phyloP scores from a whole-genome alignment of 805 yeast genomes.

The Starmerella vaccinii region DNA sequence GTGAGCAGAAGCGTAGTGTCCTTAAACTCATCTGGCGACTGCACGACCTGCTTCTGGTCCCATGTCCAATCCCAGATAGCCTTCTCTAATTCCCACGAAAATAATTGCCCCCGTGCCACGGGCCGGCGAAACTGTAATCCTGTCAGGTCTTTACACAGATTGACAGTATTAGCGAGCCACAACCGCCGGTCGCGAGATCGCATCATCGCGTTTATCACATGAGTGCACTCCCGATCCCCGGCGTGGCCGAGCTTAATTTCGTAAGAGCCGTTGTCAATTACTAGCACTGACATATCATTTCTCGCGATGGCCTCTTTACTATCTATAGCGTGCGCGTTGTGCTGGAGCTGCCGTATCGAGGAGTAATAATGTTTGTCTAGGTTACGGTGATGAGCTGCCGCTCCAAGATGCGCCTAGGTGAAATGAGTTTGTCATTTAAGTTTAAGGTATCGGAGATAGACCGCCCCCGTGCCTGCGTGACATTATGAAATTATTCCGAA shows the following conservation, averaged over 20 bases:
- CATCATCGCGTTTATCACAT: conserved; percentile 59
- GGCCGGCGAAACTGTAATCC: conserved; percentile 72
- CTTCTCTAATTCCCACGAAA: conserved; percentile 84
- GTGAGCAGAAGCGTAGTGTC: conserved; percentile 58
- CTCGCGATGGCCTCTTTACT: too few relatives aligned
- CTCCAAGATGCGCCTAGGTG: too few relatives aligned
- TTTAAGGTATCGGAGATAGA: too few relatives aligned
- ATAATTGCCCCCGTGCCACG: conserved; percentile 74
- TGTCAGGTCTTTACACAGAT: conserved; percentile 58
- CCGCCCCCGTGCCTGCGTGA: too few relatives aligned
- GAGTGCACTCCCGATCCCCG: conserved; percentile 33
- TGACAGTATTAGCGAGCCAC: conserved; percentile 61
- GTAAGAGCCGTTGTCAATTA: conserved; percentile 86
- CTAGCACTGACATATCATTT: conserved; percentile 31
- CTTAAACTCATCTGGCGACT: conserved; percentile 32
- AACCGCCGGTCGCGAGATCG: conserved; percentile 65
- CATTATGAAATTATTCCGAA: neutral
- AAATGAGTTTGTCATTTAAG: too few relatives aligned
- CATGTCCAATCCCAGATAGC: conserved; percentile 82
- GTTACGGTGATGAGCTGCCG: too few relatives aligned
- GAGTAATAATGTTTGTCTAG: too few relatives aligned
- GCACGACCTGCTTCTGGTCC: conserved; percentile 25
- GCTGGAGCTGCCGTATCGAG: too few relatives aligned
- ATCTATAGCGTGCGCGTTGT: too few relatives aligned
- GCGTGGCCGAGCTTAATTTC: conserved; percentile 58